Percentiles rank a stretch among this genome's conserved stretches.
These are phyloP conservation scores for Scytalidium lignicola DNA, from an alignment of 2,329 filamentous ascomycete species.

Conservation along the genomic window DNA sequence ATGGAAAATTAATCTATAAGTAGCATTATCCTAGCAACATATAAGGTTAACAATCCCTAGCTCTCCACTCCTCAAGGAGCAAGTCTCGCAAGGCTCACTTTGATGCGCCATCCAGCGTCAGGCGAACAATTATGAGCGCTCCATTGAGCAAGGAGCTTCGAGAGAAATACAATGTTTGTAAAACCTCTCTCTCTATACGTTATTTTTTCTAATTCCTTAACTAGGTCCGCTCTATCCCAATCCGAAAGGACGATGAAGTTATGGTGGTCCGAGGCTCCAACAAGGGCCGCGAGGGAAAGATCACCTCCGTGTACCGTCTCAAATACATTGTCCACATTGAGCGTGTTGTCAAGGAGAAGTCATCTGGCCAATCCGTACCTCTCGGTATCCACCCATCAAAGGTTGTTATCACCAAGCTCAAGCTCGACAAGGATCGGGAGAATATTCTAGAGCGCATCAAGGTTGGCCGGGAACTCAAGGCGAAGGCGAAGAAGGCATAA, in stretches of 20 bases:
- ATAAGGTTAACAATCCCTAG: conserved; percentile 32
- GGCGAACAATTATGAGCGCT: conserved; percentile 95
- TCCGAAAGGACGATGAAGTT: conserved; percentile 98
- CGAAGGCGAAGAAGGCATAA: conserved; percentile 46
- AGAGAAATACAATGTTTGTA: conserved; percentile 95
- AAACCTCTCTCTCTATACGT: neutral
- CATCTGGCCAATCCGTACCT: conserved; percentile 90
- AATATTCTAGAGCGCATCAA: conserved; percentile 81
- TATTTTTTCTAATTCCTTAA: neutral
- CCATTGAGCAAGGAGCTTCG: conserved; percentile 94
- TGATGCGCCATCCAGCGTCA: conserved; percentile 86
- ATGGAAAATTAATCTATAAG: conserved; percentile 1
- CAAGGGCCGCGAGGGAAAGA: conserved; percentile 98
- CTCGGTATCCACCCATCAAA: conserved; percentile 94
- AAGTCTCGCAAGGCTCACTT: conserved; percentile 99
- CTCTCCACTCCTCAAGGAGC: conserved; percentile 77
- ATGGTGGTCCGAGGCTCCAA: conserved; percentile 85
- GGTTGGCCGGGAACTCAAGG: conserved; percentile 69
- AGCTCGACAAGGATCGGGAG: conserved; percentile 95
- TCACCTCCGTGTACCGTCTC: conserved; percentile 95
- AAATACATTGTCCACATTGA: conserved; percentile 98
- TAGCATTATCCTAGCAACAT: conserved; percentile 5
- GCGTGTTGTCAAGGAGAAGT: conserved; percentile 95
- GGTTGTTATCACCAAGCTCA: conserved; percentile 97
- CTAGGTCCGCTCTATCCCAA: conserved; percentile 88